Base-by-base conservation (phyloP, 2,329 filamentous ascomycete genomes). In the Penicillium oxalicum region DNA sequence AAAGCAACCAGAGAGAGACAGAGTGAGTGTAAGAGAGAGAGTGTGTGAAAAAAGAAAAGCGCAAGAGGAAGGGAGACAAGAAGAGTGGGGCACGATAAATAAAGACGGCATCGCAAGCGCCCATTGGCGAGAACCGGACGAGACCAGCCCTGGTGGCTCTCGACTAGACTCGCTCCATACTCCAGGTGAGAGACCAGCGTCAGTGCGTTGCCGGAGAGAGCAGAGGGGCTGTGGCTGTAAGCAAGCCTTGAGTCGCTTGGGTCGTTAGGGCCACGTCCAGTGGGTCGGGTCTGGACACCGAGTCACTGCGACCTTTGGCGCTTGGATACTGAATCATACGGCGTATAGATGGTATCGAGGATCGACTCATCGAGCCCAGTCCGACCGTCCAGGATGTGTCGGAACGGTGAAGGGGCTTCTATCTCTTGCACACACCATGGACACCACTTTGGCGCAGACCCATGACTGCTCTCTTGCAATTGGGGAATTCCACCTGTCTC, bases 191-290 rank as follows among this genome's bases (percentile, higher is more conserved):
- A 58, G 55, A 39, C 45, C 50, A 45, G 50, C 44, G 56, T 55
- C 57, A 57, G 50, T 60, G 57, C 57, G 57, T 51, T 45, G 36
- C 50, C 52, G 52, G 53, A 56, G 54, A 54, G 38, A 28, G 39
- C n/a, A 18, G 2, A 11, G 6, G 29, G 29, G 29, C 29, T 32
- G 40, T 43, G 40, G 40, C 40, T 43, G 32, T 43, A 43, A 35
- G 40, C 9, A 24, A 7, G 13, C 40, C 13, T 29, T 27, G 26
- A 18, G 24, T 43, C 38, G 43, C 48, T 49, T 29, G 18, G 13
- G 11, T 18, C 32, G 12, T 47, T 54, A 34, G 45, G 50, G 48
- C 39, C 52, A 54, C 52, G 52, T 48, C 49, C 40, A 46, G 53
- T 54, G 51, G 51, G 50, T 36, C 41, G 18, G 41, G 41, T 37